phyloP scores from a whole-genome alignment of 331 rosid genomes.

The Acacia pycnantha region DNA sequence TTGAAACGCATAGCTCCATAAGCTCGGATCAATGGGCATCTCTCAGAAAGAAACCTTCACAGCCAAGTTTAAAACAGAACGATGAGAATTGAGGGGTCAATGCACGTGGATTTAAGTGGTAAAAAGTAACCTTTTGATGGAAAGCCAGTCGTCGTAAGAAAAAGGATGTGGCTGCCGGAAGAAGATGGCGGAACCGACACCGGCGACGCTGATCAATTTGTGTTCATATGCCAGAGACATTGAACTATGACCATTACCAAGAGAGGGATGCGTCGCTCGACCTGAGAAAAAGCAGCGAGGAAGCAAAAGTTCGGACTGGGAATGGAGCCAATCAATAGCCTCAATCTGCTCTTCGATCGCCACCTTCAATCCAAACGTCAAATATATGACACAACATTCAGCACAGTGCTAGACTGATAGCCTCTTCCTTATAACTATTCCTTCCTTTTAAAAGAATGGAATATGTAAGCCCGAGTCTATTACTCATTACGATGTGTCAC shows the following conservation, averaged over 20 bases:
- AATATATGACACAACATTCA: not conserved
- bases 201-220: constrained; percentile 69
- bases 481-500: not conserved
- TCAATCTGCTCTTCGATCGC: constrained; percentile 74
- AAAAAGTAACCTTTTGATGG: constrained; percentile 64
- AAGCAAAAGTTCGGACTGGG: constrained; percentile 60
- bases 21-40: constrained; percentile 80
- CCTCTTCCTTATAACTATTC: not conserved
- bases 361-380: constrained; percentile 41
- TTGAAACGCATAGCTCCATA: constrained; percentile 89
- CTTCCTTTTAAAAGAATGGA: not conserved
- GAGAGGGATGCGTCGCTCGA: constrained; percentile 26
- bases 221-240: not conserved
- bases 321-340: constrained; percentile 83
- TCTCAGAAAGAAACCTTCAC: constrained; percentile 78
- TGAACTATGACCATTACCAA: constrained; percentile 25
- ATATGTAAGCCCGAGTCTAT: not conserved
- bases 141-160: constrained; percentile 70
- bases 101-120: not conserved
- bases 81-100: constrained; percentile 1
- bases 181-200: constrained; percentile 83
- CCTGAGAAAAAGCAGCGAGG: constrained; percentile 83
- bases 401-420: not conserved
- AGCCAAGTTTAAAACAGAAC: not conserved
- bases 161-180: constrained; percentile 62